Percentiles rank a stretch among this genome's conserved stretches.
phyloP scores from a whole-genome alignment of 2,329 filamentous ascomycete genomes.

The Colletotrichum musicola region DNA sequence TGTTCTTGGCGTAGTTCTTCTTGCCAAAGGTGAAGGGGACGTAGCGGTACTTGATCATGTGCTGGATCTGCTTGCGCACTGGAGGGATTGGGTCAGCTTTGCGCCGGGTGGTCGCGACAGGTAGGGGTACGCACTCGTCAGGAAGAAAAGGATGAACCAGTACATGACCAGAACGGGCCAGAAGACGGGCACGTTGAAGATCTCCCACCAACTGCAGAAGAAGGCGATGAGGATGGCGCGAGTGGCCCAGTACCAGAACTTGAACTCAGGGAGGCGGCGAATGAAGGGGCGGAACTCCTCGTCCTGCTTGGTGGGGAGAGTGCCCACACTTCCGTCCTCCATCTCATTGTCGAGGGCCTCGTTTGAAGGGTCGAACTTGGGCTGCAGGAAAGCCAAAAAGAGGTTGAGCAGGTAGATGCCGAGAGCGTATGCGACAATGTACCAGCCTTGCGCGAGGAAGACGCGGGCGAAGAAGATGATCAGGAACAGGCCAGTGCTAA shows the following conservation, averaged over 20 bases:
- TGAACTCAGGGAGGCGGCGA: conserved; percentile 95
- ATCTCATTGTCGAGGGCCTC: conserved; percentile 93
- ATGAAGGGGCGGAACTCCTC: conserved; percentile 99
- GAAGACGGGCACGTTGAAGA: conserved; percentile 98
- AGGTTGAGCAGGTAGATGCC: conserved; percentile 99
- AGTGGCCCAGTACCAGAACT: conserved; percentile 98
- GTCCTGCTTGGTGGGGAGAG: conserved; percentile 92
- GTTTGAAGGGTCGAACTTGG: conserved; percentile 98
- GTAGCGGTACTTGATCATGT: conserved; percentile 99
- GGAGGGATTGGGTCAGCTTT: conserved; percentile 34
- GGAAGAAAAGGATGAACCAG: conserved; percentile 95
- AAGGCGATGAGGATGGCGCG: conserved; percentile 87
- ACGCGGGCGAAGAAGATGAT: conserved; percentile 90
- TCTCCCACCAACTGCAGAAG: conserved; percentile 88
- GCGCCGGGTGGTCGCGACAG: not conserved
- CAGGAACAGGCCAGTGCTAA: conserved; percentile 81
- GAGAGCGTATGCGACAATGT: conserved; percentile 97
- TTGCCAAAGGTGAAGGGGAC: conserved; percentile 95
- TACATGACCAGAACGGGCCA: conserved; percentile 99
- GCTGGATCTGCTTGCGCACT: conserved; percentile 99
- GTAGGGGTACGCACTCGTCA: conserved; percentile 81
- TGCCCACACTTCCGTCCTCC: conserved; percentile 87
- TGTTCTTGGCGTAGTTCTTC: conserved; percentile 79
- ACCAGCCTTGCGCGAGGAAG: conserved; percentile 95
- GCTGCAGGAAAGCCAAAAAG: conserved; percentile 97